Evolutionary conservation across 306 rosid species (phyloP).

Genomic region (Vachellia collinsii): DNA sequence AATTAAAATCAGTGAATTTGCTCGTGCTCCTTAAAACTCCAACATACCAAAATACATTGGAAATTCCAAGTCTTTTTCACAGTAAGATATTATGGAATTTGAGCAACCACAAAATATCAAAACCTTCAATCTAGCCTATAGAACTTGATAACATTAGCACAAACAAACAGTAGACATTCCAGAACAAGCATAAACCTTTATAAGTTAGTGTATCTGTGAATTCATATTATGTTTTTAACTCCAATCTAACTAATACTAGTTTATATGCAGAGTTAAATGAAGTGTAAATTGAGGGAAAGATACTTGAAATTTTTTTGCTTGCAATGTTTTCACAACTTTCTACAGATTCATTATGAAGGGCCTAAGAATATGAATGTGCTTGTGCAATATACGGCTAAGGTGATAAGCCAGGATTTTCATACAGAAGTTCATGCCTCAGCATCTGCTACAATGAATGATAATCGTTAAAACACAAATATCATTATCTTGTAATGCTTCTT

Average conservation of each 20-base stretch:
- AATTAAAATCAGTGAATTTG: slow-evolving; percentile 4
- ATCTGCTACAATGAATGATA: background rate
- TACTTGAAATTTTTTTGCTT: slow-evolving; percentile 6
- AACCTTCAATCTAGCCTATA: background rate
- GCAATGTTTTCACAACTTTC: background rate
- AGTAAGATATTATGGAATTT: background rate
- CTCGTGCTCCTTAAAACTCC: slow-evolving; percentile 29
- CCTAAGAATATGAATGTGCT: slow-evolving; percentile 5
- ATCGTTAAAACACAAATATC: slow-evolving; percentile 8
- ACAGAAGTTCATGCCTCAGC: slow-evolving; percentile 3
- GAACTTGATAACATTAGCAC: slow-evolving; percentile 12
- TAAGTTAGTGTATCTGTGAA: background rate
- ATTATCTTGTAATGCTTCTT: background rate
- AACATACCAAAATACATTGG: background rate
- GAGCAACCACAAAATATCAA: too few relatives aligned
- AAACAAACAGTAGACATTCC: background rate
- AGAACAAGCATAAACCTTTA: slow-evolving; percentile 7
- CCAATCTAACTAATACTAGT: slow-evolving; percentile 6
- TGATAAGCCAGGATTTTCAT: background rate
- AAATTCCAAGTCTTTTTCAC: background rate
- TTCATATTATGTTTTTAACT: background rate
- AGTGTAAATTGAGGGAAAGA: background rate
- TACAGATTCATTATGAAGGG: background rate
- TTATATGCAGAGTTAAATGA: slow-evolving; percentile 6
- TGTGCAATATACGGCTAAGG: slow-evolving; percentile 10